These are phyloP conservation scores for Tinospora cordifolia DNA, from an alignment of 164 flowering plant genomes.

Conservation along the genomic window DNA sequence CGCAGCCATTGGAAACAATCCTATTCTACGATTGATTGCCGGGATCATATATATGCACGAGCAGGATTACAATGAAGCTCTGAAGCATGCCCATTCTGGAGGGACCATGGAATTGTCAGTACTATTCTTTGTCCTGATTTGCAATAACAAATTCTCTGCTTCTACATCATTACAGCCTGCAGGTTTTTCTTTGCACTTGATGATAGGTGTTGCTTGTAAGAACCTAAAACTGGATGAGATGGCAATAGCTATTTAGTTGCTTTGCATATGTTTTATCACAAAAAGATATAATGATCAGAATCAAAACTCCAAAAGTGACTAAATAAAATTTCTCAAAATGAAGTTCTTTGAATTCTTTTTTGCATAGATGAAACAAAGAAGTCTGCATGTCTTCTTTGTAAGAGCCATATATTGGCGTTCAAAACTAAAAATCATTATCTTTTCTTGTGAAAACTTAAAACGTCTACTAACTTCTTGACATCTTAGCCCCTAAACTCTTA, in stretches of 20 bases:
- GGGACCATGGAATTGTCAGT: conserved; percentile 96
- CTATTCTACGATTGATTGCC: conserved; percentile 64
- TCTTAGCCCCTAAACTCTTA: not conserved
- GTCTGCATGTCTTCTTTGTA: too few relatives aligned
- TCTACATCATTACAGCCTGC: too few relatives aligned
- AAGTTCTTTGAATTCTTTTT: too few relatives aligned
- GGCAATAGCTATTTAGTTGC: too few relatives aligned
- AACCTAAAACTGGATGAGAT: too few relatives aligned
- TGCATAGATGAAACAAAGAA: too few relatives aligned
- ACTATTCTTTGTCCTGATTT: not conserved
- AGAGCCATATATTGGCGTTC: not conserved
- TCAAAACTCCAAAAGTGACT: too few relatives aligned
- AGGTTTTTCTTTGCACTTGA: too few relatives aligned
- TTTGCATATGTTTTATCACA: too few relatives aligned
- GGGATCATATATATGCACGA: conserved; percentile 85
- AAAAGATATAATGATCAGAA: too few relatives aligned
- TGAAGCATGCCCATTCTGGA: conserved; percentile 82
- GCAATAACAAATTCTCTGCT: not conserved
- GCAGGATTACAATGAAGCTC: conserved; percentile 86
- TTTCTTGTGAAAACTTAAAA: not conserved
- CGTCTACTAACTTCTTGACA: not conserved
- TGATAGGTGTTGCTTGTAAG: too few relatives aligned
- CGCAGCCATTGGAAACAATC: conserved; percentile 75
- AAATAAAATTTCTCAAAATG: too few relatives aligned
- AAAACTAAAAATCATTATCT: not conserved